phyloP scores from a whole-genome alignment of 1,139 yeast species.

The Candida tunisiensis region DNA sequence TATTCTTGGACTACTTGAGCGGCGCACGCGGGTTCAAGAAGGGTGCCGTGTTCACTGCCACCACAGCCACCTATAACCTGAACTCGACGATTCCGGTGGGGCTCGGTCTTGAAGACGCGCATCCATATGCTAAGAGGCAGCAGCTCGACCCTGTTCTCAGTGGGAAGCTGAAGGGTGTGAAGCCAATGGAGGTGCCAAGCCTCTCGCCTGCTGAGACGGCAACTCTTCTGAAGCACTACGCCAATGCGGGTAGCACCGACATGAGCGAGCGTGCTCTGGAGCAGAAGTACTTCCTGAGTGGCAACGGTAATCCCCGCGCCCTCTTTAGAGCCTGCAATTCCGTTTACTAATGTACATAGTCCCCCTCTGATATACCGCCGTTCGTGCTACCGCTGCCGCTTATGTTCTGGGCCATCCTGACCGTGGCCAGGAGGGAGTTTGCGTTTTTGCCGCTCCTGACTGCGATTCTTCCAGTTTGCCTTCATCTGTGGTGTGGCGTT shows the following conservation, averaged over 20 bases:
- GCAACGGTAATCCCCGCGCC: constrained; percentile 70
- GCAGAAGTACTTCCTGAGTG: constrained; percentile 45
- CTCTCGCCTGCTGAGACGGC: constrained; percentile 41
- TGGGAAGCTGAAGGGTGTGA: constrained; percentile 31
- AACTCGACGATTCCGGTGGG: constrained; percentile 46
- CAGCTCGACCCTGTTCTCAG: constrained; percentile 40
- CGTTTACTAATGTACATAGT: constrained; percentile 1
- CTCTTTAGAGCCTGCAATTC: constrained; percentile 19
- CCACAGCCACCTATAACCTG: constrained; percentile 30
- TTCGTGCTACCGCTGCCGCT: no score
- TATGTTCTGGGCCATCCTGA: no score
- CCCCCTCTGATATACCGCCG: background rate
- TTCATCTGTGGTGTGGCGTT: constrained; percentile 29
- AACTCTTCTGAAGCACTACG: constrained; percentile 35
- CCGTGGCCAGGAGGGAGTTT: no score
- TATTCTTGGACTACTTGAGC: constrained; percentile 36
- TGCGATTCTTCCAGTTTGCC: constrained; percentile 31
- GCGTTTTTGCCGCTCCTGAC: constrained; percentile 5
- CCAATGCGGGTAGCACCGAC: no score
- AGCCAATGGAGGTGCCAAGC: constrained; percentile 30
- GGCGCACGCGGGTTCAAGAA: constrained; percentile 35
- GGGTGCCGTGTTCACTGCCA: constrained; percentile 50
- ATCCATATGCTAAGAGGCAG: constrained; percentile 34
- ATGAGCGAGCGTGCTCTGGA: constrained; percentile 23
- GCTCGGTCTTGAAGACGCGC: constrained; percentile 34